Evolutionary conservation across 257 asterid genomes (phyloP), one percentile per base, ranked within the genome.

Genomic region (Primulina eburnea): DNA sequence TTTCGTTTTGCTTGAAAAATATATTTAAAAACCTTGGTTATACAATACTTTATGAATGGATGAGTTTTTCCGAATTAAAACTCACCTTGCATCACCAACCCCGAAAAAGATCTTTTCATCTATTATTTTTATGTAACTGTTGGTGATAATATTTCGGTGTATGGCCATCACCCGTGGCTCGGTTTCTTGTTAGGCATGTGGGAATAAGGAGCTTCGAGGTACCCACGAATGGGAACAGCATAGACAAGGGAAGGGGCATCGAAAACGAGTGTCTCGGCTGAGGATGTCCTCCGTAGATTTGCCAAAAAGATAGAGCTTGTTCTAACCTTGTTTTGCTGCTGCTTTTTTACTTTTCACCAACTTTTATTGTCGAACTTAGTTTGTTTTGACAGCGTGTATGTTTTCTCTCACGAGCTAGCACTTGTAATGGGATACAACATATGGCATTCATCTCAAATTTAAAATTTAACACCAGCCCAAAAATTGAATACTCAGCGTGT

Each of bases 161-260:
- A 5, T 73, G 62, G 29, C 2, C 53, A n/a, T 61, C 26, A 14
- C 30, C 3, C 59, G 5, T 57, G 52, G 28, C 9, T 29, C 64
- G 5, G 5, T n/a, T 24, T 65, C 14, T 63, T 57, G 59, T 33
- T 74, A 93, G 97, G 95, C 96, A 61, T 94, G 99, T 59, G 90
- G 87, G 20, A 71, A 82, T 70, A 94, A 81, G 80, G 96, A 88
- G 78, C 97, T 91, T 61, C 69, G 99, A 78, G 99, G 97, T 12
- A 76, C 73, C 52, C 97, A 94, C 43, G 96, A 94, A 73, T 89
- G 97, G 99, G 89, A 91, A 61, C 90, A 94, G 68, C 99, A 91
- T 65, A 79, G 65, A 71, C 89, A 84, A 70, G 97, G 97, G 18
- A 89, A 91, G 20, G 20, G 75, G 70, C 99, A 94, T 76, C 88